phyloP scores from a whole-genome alignment of 164 flowering plant species.

The Stephania japonica region DNA sequence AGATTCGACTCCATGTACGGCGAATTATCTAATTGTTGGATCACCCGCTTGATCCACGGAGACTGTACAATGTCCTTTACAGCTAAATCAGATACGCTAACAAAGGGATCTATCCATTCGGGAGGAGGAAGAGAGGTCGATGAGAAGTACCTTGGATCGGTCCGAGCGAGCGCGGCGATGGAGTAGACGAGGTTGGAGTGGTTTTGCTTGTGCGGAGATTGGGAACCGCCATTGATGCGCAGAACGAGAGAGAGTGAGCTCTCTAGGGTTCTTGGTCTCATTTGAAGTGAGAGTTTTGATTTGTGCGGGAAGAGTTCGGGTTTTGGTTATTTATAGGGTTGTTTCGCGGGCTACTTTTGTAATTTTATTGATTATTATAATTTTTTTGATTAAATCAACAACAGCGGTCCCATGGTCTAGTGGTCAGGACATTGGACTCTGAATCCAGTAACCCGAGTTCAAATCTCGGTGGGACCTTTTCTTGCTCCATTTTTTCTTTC shows the following conservation, averaged over 20 bases:
- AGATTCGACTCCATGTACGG: conserved; percentile 47
- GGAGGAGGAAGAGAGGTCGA: conserved; percentile 61
- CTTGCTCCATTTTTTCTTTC: background rate
- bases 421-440: conserved; percentile 97
- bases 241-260: conserved; percentile 6
- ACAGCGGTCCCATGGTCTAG: conserved; percentile 85
- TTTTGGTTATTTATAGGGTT: background rate
- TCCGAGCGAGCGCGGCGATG: background rate
- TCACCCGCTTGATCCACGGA: conserved; percentile 62
- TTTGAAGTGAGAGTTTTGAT: conserved; percentile 5
- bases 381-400: background rate
- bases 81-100: conserved; percentile 51
- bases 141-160: conserved; percentile 28
- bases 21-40: conserved; percentile 42
- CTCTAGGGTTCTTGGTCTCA: conserved; percentile 27
- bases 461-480: conserved; percentile 12
- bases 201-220: background rate
- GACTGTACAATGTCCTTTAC: conserved; percentile 40
- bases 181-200: background rate
- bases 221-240: conserved; percentile 17
- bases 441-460: conserved; percentile 93
- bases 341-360: no score
- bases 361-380: background rate
- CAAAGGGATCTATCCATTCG: conserved; percentile 77
- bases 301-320: background rate